Conservation (phyloP, 1,284 basidiomycete genomes). For the Fistulinella cinereoalba region DNA sequence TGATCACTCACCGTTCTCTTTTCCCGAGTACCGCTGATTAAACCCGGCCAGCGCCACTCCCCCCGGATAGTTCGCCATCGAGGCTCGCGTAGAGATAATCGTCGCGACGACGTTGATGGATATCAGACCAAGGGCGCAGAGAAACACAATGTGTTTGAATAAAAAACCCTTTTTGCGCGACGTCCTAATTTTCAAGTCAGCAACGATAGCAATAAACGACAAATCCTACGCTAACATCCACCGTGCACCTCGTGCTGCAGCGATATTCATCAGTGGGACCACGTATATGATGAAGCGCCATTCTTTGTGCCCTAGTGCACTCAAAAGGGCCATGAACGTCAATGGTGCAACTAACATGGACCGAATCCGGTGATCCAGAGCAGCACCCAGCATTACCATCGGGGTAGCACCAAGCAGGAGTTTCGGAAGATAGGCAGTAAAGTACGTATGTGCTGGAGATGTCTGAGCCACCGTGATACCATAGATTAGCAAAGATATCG, state of each 20-base stretch:
- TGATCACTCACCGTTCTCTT: conserved; percentile 32
- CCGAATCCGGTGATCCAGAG: conserved; percentile 48
- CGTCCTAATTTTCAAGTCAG: conserved; percentile 28
- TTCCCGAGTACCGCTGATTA: conserved; percentile 47
- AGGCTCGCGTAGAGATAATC: conserved; percentile 53
- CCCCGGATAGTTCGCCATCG: conserved; percentile 86
- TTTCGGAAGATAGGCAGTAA: conserved; percentile 72
- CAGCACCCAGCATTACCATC: conserved; percentile 54
- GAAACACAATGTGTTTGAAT: conserved; percentile 43
- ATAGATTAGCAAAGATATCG: conserved; percentile 1
- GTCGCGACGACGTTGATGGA: conserved; percentile 53
- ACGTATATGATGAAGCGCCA: conserved; percentile 95
- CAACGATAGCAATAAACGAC: background rate
- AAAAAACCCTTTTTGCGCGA: conserved; percentile 45
- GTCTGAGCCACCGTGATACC: conserved; percentile 44
- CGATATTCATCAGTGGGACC: conserved; percentile 79
- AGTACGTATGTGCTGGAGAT: conserved; percentile 73
- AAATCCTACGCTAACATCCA: conserved; percentile 53
- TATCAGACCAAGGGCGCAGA: conserved; percentile 47
- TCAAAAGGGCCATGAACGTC: conserved; percentile 65
- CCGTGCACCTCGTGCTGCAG: conserved; percentile 64
- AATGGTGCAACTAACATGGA: conserved; percentile 52
- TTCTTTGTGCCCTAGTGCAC: conserved; percentile 84
- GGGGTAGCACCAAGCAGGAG: conserved; percentile 70
- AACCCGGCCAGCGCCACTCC: conserved; percentile 70